These are phyloP conservation scores for Sisymbrium irio DNA, from an alignment of 345 rosid species.

Conservation along the genomic window DNA sequence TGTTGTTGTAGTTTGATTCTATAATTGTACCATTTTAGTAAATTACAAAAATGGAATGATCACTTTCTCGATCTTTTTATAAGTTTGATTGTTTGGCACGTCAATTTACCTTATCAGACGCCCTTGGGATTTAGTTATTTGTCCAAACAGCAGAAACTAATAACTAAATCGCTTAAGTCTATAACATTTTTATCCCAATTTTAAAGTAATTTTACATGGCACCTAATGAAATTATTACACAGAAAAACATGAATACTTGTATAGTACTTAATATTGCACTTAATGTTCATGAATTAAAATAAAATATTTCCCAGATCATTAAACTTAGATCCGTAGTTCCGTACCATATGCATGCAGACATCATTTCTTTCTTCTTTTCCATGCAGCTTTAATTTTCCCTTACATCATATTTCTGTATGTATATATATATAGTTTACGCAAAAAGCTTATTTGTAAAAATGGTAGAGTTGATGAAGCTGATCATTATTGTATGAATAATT, in stretches of 20 bases:
- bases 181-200: background rate
- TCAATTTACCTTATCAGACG: too few species aligned
- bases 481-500: background rate
- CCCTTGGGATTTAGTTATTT: too few species aligned
- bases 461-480: background rate
- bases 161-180: background rate
- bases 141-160: background rate
- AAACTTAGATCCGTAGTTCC: background rate
- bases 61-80: too few species aligned
- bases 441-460: background rate
- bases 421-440: background rate
- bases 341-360: conserved; percentile 12
- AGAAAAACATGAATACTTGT: background rate
- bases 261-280: background rate
- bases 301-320: background rate
- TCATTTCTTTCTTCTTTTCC: background rate
- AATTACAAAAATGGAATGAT: too few species aligned
- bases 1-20: too few species aligned
- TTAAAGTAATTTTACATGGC: too few species aligned
- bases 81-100: background rate
- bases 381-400: background rate
- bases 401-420: background rate
- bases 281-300: background rate
- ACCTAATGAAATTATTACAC: background rate
- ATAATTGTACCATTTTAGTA: background rate